These are phyloP conservation scores for Verticillium alfalfae DNA, from an alignment of 2,329 filamentous ascomycete genomes.

Conservation along the genomic window DNA sequence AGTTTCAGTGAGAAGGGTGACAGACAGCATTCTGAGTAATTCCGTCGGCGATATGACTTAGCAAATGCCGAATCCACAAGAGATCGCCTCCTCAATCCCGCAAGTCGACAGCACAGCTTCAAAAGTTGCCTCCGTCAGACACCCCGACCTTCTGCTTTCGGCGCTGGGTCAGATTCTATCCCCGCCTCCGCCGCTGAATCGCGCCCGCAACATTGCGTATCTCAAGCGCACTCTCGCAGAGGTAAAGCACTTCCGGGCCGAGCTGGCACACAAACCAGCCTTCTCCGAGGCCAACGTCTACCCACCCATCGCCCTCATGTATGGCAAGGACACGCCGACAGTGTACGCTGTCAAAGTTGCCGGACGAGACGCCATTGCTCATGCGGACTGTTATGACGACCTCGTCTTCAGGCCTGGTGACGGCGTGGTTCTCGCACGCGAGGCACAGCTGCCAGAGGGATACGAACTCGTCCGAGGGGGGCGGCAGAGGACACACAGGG, in stretches of 20 bases:
- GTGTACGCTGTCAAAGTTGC: conserved; percentile 75
- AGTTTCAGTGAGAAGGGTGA: conserved; percentile 30
- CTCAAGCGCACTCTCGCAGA: conserved; percentile 68
- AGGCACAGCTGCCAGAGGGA: conserved; percentile 78
- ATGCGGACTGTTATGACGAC: conserved; percentile 76
- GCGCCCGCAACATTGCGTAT: conserved; percentile 52
- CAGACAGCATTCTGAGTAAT: conserved; percentile 10
- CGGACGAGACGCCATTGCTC: conserved; percentile 67
- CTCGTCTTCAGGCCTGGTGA: conserved; percentile 83
- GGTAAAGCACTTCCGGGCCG: conserved; percentile 68
- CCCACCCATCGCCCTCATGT: conserved; percentile 77
- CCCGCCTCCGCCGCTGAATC: conserved; percentile 37
- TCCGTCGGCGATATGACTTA: conserved; percentile 17
- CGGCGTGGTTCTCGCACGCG: conserved; percentile 79
- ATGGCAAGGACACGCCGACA: conserved; percentile 81
- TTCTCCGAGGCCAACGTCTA: conserved; percentile 67
- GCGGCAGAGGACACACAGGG: conserved; percentile 72
- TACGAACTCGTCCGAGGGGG: conserved; percentile 72
- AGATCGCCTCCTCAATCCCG: conserved; percentile 35
- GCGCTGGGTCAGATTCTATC: conserved; percentile 16
- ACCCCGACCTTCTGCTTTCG: conserved; percentile 9
- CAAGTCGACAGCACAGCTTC: conserved; percentile 34
- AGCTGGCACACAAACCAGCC: conserved; percentile 56
- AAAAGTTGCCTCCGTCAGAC: background rate
- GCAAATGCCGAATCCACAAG: conserved; percentile 22